Evolutionary conservation across 225 moss, liverwort and hornwort genomes (phyloP).

Genomic region (Rhytidiadelphus loreus): DNA sequence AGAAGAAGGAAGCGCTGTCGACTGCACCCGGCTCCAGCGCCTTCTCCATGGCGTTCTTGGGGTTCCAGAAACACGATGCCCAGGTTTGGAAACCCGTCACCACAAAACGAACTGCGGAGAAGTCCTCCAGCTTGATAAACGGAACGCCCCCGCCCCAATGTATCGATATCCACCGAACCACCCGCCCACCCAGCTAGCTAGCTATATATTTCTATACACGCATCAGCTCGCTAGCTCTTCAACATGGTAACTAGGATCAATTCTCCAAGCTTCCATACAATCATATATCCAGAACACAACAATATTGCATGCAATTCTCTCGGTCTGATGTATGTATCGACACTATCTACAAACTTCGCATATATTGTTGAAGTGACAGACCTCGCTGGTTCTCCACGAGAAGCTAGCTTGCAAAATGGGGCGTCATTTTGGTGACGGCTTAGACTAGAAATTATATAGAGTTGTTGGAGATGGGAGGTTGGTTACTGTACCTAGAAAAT

Average conservation of each 20-base stretch:
- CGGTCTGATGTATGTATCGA: background rate
- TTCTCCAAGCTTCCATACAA: background rate
- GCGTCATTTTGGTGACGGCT: background rate
- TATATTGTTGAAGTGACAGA: too few species aligned
- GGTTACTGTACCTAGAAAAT: background rate
- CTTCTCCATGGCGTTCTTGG: constrained; percentile 17
- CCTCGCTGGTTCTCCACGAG: background rate
- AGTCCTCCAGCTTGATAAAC: constrained; percentile 35
- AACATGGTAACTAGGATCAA: background rate
- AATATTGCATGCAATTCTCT: background rate
- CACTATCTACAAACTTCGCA: background rate
- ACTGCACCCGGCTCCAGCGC: background rate
- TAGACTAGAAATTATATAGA: background rate
- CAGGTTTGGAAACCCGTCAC: constrained; percentile 6
- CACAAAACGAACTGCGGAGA: constrained; percentile 27
- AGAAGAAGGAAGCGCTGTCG: background rate
- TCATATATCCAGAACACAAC: background rate
- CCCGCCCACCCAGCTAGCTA: too few species aligned
- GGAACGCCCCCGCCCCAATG: background rate
- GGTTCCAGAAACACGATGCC: constrained; percentile 13
- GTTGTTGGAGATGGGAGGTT: background rate
- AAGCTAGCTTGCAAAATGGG: background rate
- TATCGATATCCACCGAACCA: too few species aligned
- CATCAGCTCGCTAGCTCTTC: background rate
- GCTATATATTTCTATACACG: too few species aligned